Conservation (phyloP, 306 rosid genomes). For the Dryas drummondii region DNA sequence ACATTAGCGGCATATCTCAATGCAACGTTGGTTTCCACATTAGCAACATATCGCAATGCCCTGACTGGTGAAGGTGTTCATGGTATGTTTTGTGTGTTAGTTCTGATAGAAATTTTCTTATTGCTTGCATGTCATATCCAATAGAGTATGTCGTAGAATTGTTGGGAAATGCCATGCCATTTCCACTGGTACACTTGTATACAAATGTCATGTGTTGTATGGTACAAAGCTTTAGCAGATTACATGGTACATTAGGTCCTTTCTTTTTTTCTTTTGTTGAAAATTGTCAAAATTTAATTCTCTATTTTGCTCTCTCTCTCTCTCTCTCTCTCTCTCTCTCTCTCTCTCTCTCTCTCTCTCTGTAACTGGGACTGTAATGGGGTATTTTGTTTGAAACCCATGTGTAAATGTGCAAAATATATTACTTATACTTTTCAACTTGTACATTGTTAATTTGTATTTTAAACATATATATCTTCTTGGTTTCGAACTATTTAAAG, state of each 20-base stretch:
- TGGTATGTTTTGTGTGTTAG: slow-evolving; percentile 44
- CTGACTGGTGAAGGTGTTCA: slow-evolving; percentile 91
- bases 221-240: background rate
- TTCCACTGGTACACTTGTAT: background rate
- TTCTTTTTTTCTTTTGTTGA: background rate
- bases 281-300: slow-evolving; percentile 13
- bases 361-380: slow-evolving; percentile 37
- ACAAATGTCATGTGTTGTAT: background rate
- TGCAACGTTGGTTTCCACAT: too few relatives aligned
- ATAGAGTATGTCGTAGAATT: background rate
- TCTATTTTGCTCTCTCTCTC: slow-evolving; percentile 13
- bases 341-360: background rate
- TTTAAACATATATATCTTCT: too few relatives aligned
- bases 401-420: slow-evolving; percentile 58
- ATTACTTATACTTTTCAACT: too few relatives aligned
- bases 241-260: background rate
- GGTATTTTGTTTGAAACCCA: too few relatives aligned
- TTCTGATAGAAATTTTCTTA: slow-evolving; percentile 4
- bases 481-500: too few relatives aligned
- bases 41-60: slow-evolving; percentile 40
- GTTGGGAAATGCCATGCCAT: background rate
- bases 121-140: background rate
- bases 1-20: slow-evolving; percentile 84
- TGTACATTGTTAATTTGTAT: too few relatives aligned
- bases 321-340: background rate